Evolutionary conservation across 345 rosid genomes (phyloP).

Genomic region (Pistacia integerrima): DNA sequence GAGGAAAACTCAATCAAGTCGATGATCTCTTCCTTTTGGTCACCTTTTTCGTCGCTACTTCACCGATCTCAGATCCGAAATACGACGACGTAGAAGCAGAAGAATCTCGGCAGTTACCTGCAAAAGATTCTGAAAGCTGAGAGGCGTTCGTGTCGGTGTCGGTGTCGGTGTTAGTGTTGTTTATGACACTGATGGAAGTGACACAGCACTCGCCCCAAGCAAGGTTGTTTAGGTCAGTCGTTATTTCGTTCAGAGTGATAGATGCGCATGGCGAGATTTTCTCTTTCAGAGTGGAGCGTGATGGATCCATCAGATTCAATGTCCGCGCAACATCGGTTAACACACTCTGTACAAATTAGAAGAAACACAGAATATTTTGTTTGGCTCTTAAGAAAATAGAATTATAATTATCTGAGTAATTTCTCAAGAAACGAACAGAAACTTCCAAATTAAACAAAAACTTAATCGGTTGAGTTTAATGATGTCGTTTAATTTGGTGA

Average conservation of each 20-base stretch:
- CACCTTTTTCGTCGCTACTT: not conserved
- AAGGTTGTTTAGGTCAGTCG: conserved; percentile 38
- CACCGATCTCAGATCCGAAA: not conserved
- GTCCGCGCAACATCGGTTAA: conserved; percentile 24
- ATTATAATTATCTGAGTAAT: no score
- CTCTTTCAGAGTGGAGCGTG: conserved; percentile 51
- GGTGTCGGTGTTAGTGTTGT: not conserved
- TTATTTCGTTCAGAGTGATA: conserved; percentile 31
- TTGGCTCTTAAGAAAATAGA: no score
- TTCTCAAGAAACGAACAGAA: no score
- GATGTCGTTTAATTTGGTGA: no score
- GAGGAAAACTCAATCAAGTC: not conserved
- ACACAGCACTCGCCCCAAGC: conserved; percentile 56
- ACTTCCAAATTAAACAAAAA: no score
- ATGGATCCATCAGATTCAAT: conserved; percentile 45
- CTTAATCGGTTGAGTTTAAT: no score
- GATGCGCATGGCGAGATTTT: conserved; percentile 28
- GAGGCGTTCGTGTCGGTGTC: not conserved
- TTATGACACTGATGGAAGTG: conserved; percentile 39
- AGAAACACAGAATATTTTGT: no score
- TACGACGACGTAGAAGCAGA: not conserved
- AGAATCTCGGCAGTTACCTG: not conserved
- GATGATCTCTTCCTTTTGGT: conserved; percentile 12
- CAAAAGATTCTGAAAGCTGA: not conserved
- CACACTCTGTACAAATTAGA: no score